Base-by-base conservation (phyloP, 257 asterid species). In the Linderniella brevidens region DNA sequence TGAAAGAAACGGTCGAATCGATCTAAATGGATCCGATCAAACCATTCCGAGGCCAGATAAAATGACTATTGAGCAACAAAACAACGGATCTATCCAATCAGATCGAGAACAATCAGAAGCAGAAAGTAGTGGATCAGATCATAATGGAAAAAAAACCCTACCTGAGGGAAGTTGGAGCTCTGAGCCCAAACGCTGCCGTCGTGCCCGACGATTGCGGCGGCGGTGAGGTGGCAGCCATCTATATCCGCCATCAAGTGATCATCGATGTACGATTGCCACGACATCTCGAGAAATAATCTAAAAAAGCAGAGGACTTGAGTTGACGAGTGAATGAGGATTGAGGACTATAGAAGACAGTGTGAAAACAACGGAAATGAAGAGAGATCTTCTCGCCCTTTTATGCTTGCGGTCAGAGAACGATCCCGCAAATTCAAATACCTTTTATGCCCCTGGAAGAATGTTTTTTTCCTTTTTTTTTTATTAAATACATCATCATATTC, bases 201-300 rank as follows among this genome's bases (percentile, higher is more conserved):
- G 4, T 54, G 87, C 53, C 95, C 93, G 47, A 80, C 9, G 67
- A 85, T 85, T 41, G 95, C 93, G 20, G 95, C 60, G 59, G 95
- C 56, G 52, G 74, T 17, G 56, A 85, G 93, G 53, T 49, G 69
- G 71, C 57, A 41, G 47, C 75, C 80, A 45, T 75, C 93, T 41
- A 69, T 45, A 0, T 73, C 95, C 57, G 82, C 85, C 82, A 85
- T 43, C 67, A 85, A 74, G 65, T 78, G 85, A 2, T 75, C 87
- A 49, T 85, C 93, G n/a, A 85, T 80, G 64, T 80, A 85, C 0
- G 75, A 48, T 76, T 85, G 95, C 95, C 93, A 80, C 81, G 95
- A 85, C 95, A 78, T 79, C 57, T 37, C 58, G 53, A 0, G 32
- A 25, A 46, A n/a, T 48, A 20, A 48, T 25, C 25, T 4, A 43